phyloP scores from a whole-genome alignment of 164 flowering plant species.

The Amborella trichopoda region DNA sequence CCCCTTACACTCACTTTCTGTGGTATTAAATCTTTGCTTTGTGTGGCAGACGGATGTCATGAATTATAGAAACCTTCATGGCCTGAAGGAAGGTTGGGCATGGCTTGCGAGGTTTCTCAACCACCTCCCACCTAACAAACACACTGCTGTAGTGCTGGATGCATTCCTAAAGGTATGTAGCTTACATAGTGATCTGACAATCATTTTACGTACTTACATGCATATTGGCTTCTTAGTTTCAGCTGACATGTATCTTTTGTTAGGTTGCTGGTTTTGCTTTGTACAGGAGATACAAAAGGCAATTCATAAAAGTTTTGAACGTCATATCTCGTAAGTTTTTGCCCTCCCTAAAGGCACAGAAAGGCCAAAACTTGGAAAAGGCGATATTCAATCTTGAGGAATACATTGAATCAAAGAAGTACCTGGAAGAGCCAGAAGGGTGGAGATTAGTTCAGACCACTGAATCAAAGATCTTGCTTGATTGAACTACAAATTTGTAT shows the following conservation, averaged over 20 bases:
- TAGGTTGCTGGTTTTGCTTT: constrained; percentile 88
- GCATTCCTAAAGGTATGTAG: constrained; percentile 75
- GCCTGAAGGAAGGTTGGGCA: constrained; percentile 80
- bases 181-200: not conserved
- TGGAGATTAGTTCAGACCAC: constrained; percentile 17
- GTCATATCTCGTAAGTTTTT: constrained; percentile 37
- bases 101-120: constrained; percentile 91
- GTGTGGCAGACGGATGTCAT: constrained; percentile 54
- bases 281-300: constrained; percentile 45
- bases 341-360: constrained; percentile 24
- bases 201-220: not conserved
- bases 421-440: constrained; percentile 66
- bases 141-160: constrained; percentile 55
- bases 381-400: constrained; percentile 26
- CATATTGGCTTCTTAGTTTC: not conserved
- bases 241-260: constrained; percentile 1
- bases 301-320: constrained; percentile 55
- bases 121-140: constrained; percentile 48
- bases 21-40: not conserved
- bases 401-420: constrained; percentile 46
- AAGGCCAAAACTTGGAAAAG: constrained; percentile 21
- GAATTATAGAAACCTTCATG: constrained; percentile 54
- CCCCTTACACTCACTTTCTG: not conserved
- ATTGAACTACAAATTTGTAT: too few relatives aligned
- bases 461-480: not conserved